Evolutionary conservation across 257 asterid genomes (phyloP).

Genomic region (Nicotiana tabacum): DNA sequence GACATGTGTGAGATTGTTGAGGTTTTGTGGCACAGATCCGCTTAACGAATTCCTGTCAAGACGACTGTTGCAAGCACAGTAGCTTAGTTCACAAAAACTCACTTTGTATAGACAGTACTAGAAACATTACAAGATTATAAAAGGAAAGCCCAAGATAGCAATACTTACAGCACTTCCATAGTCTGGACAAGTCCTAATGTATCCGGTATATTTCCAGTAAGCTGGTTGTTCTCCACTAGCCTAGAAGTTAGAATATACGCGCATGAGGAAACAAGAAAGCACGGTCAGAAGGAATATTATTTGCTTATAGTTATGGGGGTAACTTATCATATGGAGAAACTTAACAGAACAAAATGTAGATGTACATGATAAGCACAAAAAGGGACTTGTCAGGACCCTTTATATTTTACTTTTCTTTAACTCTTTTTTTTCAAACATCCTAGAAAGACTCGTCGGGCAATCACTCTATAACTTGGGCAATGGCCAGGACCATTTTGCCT

Average conservation of each 20-base stretch:
- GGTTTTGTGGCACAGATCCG: slow-evolving; percentile 58
- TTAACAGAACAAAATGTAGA: too few relatives aligned
- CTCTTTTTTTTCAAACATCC: too few relatives aligned
- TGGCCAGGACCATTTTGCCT: too few relatives aligned
- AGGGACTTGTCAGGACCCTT: too few relatives aligned
- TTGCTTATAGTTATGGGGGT: background rate
- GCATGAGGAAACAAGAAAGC: background rate
- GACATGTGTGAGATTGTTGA: slow-evolving; percentile 52
- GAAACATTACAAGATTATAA: background rate
- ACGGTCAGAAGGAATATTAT: background rate
- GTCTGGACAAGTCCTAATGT: slow-evolving; percentile 47
- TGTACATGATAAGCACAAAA: too few relatives aligned
- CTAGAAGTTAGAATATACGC: slow-evolving; percentile 22
- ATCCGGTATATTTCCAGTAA: slow-evolving; percentile 65
- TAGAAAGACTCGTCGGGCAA: too few relatives aligned
- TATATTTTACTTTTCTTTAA: too few relatives aligned
- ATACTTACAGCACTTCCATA: slow-evolving; percentile 83
- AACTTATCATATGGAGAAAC: too few relatives aligned
- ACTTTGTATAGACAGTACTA: background rate
- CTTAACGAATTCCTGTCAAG: slow-evolving; percentile 58
- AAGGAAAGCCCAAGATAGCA: slow-evolving; percentile 10
- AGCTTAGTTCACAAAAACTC: slow-evolving; percentile 5
- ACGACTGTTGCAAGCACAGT: slow-evolving; percentile 41
- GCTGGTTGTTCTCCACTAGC: slow-evolving; percentile 65
- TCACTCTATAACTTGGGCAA: too few relatives aligned